A percentile compares a stretch with the other conserved stretches of the same genome.
phyloP scores from a whole-genome alignment of 2,329 filamentous ascomycete species.

The Colletotrichum viniferum region DNA sequence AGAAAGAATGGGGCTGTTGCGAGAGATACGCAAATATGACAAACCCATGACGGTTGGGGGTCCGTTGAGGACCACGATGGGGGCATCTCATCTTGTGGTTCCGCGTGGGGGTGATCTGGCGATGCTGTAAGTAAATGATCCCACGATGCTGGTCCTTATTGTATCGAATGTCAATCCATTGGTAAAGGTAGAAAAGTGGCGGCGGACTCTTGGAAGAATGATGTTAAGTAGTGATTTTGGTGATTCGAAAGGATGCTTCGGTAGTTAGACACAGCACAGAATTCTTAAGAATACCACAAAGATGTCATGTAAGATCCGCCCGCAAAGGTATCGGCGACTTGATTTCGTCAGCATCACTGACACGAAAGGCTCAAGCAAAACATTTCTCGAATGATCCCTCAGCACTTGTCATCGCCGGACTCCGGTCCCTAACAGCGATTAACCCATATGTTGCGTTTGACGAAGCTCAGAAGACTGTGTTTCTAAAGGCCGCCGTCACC shows the following conservation, averaged over 20 bases:
- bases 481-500: background rate
- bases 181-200: background rate
- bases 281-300: background rate
- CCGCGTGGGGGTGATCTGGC: background rate
- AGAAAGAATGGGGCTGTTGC: background rate
- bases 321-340: background rate
- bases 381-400: constrained; percentile 26
- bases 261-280: background rate
- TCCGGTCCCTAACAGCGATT: constrained; percentile 25
- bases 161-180: background rate
- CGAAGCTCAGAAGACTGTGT: constrained; percentile 29
- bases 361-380: constrained; percentile 15
- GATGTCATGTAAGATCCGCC: background rate
- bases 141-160: background rate
- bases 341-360: background rate
- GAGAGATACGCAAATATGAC: background rate
- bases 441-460: background rate
- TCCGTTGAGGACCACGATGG: background rate
- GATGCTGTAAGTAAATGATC: background rate
- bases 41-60: background rate
- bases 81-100: background rate
- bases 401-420: constrained; percentile 25
- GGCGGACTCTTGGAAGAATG: background rate
- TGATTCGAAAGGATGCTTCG: background rate
- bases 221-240: background rate